Base-by-base conservation (phyloP, 2,329 filamentous ascomycete species). In the Exophiala oligosperma region DNA sequence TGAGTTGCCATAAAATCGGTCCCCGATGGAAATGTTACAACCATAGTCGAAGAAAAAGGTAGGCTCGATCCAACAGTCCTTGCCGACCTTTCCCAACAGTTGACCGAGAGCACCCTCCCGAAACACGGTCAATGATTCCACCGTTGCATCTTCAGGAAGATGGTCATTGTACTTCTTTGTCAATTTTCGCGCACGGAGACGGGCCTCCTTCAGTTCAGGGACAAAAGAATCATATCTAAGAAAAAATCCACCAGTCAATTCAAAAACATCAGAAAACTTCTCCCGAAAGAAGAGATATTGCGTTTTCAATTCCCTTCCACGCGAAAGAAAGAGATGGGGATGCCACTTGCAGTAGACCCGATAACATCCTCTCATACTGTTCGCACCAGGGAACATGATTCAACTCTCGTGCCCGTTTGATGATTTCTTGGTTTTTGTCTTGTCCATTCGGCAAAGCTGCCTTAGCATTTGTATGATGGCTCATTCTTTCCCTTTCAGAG, bases 21-120 rank as follows among this genome's bases (percentile, higher is more conserved):
- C 75, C 6, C 86, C 86, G 0, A 88, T 75, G 4, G 73, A 77
- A 61, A 88, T 81, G 66, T 89, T 89, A 69, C 83, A 83, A 1
- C 86, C 86, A 58, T 89, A 88, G 68, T 89, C 86, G 35, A 87
- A 77, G 40, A 76, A 77, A 56, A 89, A 75, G 0, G 85, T 84
- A 0, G 85, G 81, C 64, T 89, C 85, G 37, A 88, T 75, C 3
- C 77, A 81, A 52, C 28, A 38, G 3, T 54, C 51, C 38, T 54
- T 23, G 17, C 40, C 40, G 23, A 44, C 40, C 40, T 44, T 44
- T 17, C 40, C 40, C 23, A 44, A 9, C 3, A 44, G 8, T 23
- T 43, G 17, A 17, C 40, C 17, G 4, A 44, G 40, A 28, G 7
- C 26, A 28, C 2, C 26, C 26, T 28, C 26, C 26, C 26, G 26